Conservation (phyloP, 2,329 filamentous ascomycete genomes). For the Mycosphaerelloides madeirae region DNA sequence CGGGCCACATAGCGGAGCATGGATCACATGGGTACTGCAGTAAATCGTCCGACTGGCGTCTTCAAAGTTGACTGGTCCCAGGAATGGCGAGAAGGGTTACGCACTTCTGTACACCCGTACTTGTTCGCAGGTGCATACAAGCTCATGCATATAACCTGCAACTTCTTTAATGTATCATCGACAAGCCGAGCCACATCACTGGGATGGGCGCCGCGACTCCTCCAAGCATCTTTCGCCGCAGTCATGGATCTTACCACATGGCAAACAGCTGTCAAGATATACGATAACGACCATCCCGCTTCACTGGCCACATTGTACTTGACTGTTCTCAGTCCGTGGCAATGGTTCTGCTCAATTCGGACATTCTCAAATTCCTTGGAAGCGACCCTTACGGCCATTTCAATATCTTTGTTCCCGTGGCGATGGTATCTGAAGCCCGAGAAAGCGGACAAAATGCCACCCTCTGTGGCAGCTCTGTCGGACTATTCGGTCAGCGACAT, state of each 20-base stretch:
- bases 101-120: constrained; percentile 86
- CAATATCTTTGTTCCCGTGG: constrained; percentile 86
- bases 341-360: constrained; percentile 90
- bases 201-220: constrained; percentile 64
- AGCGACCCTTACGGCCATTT: constrained; percentile 76
- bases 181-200: constrained; percentile 61
- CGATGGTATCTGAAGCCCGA: constrained; percentile 33
- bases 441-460: constrained; percentile 1
- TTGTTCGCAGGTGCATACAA: constrained; percentile 76
- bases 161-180: constrained; percentile 50
- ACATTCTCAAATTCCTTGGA: constrained; percentile 94
- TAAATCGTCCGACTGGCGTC: not conserved
- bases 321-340: constrained; percentile 77
- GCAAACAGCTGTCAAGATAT: constrained; percentile 69
- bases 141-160: constrained; percentile 54
- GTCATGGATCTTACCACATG: constrained; percentile 82
- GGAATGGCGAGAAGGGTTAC: constrained; percentile 88
- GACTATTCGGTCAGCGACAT: not conserved
- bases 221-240: constrained; percentile 75
- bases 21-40: constrained; percentile 81
- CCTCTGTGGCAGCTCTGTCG: not conserved
- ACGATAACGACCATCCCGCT: constrained; percentile 59
- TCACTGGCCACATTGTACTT: constrained; percentile 67
- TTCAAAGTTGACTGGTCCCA: constrained; percentile 35
- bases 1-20: constrained; percentile 70